Percentiles rank a stretch among this genome's conserved stretches.
These are phyloP conservation scores for Candida albicans DNA, from an alignment of 1,139 yeast genomes.

Conservation along the genomic window DNA sequence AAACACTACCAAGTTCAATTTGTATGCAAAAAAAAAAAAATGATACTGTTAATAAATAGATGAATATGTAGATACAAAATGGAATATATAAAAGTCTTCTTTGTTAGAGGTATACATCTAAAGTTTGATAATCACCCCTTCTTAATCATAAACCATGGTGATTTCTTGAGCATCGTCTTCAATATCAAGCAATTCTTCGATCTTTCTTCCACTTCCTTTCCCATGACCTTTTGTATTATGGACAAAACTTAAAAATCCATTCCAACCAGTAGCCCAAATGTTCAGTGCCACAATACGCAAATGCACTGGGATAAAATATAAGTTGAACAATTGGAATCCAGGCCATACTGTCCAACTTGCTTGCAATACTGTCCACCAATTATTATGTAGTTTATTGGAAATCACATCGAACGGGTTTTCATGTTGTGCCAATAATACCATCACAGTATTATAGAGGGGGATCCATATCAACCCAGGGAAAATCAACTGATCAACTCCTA, in stretches of 20 bases:
- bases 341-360: slow-evolving; percentile 51
- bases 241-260: slow-evolving; percentile 43
- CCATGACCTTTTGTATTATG: slow-evolving; percentile 50
- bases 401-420: slow-evolving; percentile 38
- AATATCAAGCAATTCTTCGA: slow-evolving; percentile 44
- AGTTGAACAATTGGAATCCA: slow-evolving; percentile 38
- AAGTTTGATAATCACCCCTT: not conserved
- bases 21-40: not conserved
- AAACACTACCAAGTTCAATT: not conserved
- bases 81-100: no score
- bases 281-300: slow-evolving; percentile 41
- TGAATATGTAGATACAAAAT: no score
- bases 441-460: slow-evolving; percentile 44
- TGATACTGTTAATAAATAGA: no score
- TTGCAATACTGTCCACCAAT: slow-evolving; percentile 45
- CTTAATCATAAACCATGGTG: slow-evolving; percentile 28
- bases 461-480: slow-evolving; percentile 42
- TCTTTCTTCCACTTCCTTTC: slow-evolving; percentile 33
- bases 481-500: slow-evolving; percentile 38
- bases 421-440: slow-evolving; percentile 40
- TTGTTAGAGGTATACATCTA: no score
- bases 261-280: slow-evolving; percentile 48
- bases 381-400: slow-evolving; percentile 32
- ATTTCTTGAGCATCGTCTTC: slow-evolving; percentile 32
- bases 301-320: slow-evolving; percentile 43